phyloP scores from a whole-genome alignment of 352 stramenopile genomes.

The Phytophthora tentaculata region DNA sequence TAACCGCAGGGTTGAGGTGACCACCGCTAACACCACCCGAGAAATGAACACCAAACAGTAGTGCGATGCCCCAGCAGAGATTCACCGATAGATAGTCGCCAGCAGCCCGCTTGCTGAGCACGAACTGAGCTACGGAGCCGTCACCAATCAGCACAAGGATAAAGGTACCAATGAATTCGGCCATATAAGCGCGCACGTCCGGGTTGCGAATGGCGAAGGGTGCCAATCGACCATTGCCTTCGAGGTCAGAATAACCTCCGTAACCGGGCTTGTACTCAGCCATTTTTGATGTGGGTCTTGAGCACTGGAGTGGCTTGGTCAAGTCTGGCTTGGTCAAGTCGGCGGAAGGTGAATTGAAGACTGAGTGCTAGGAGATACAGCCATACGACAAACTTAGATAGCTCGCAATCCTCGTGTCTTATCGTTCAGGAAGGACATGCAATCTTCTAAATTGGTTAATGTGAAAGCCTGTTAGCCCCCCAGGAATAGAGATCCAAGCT shows the following conservation, averaged over 20 bases:
- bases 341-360: constrained; percentile 26
- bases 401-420: constrained; percentile 21
- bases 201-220: constrained; percentile 42
- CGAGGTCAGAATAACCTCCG: constrained; percentile 41
- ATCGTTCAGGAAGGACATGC: constrained; percentile 9
- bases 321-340: constrained; percentile 13
- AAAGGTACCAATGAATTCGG: constrained; percentile 71
- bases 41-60: constrained; percentile 68
- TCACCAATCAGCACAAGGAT: constrained; percentile 67
- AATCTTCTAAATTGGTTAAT: neutral
- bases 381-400: constrained; percentile 8
- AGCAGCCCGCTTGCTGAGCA: constrained; percentile 46
- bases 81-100: constrained; percentile 62
- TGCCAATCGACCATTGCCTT: constrained; percentile 34
- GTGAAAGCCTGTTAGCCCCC: neutral
- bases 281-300: constrained; percentile 27
- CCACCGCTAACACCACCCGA: constrained; percentile 60
- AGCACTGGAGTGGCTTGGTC: constrained; percentile 5
- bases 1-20: constrained; percentile 72
- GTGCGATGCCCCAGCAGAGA: constrained; percentile 64
- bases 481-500: constrained; percentile 11
- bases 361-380: constrained; percentile 11
- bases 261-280: constrained; percentile 38
- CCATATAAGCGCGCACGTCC: constrained; percentile 60
- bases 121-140: constrained; percentile 64